These are phyloP conservation scores for Raffaelea ambrosiae DNA, from an alignment of 2,329 filamentous ascomycete species.

Conservation along the genomic window DNA sequence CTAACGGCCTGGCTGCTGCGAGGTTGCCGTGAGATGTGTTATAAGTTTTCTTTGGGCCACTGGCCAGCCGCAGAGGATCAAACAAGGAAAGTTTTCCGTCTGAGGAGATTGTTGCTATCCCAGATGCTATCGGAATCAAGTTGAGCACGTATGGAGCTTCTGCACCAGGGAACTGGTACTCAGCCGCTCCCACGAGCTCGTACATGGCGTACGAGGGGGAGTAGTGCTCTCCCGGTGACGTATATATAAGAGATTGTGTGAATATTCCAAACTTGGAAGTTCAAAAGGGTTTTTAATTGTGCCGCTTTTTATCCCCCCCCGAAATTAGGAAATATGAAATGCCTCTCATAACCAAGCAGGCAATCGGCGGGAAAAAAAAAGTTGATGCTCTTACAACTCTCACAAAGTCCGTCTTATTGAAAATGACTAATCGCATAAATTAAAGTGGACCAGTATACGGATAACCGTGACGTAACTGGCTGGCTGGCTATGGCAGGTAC, in stretches of 20 bases:
- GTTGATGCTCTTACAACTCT: background rate
- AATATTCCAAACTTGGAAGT: too few species aligned
- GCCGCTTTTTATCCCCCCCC: too few species aligned
- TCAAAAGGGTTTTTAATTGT: too few species aligned
- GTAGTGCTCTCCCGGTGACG: too few species aligned
- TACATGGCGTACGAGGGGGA: slow-evolving; percentile 25
- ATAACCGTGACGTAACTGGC: background rate
- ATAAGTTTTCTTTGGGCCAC: slow-evolving; percentile 38
- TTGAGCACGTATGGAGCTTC: slow-evolving; percentile 47
- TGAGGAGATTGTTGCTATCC: slow-evolving; percentile 57
- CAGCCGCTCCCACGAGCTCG: slow-evolving; percentile 28
- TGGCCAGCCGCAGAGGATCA: slow-evolving; percentile 46
- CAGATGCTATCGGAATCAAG: slow-evolving; percentile 39
- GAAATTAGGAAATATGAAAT: too few species aligned
- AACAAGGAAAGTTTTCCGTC: slow-evolving; percentile 63
- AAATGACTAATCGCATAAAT: slow-evolving; percentile 8
- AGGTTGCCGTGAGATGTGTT: slow-evolving; percentile 52
- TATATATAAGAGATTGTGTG: too few species aligned
- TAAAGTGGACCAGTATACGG: slow-evolving; percentile 1
- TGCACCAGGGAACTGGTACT: slow-evolving; percentile 27
- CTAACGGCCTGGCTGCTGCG: slow-evolving; percentile 51
- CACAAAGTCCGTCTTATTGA: too few species aligned
- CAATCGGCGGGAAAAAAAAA: background rate
- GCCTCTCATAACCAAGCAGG: too few species aligned
- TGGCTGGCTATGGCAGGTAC: background rate